These are phyloP conservation scores for Arthrobotrys conoides DNA, from an alignment of 2,329 filamentous ascomycete species.

Conservation along the genomic window DNA sequence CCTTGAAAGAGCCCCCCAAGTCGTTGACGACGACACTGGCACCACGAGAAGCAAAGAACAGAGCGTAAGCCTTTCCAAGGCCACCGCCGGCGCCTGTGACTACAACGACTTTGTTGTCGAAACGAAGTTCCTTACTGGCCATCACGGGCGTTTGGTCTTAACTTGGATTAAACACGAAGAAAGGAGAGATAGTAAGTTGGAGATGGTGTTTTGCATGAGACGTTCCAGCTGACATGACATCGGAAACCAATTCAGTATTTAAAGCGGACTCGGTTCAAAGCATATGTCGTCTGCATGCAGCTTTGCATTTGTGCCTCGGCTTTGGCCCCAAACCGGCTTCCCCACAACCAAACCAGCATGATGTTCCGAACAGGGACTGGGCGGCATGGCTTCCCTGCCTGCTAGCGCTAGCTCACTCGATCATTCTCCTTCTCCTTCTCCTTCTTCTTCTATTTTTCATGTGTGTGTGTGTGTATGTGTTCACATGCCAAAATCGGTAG, in stretches of 20 bases:
- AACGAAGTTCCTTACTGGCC: slow-evolving; percentile 75
- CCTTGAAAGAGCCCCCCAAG: slow-evolving; percentile 91
- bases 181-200: slow-evolving; percentile 1
- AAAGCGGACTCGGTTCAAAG: slow-evolving; percentile 29
- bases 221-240: neutral
- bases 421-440: slow-evolving; percentile 32
- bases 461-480: neutral
- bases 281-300: slow-evolving; percentile 26
- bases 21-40: slow-evolving; percentile 98
- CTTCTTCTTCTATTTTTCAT: slow-evolving; percentile 48
- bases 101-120: slow-evolving; percentile 89
- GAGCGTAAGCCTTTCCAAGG: slow-evolving; percentile 83
- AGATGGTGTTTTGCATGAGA: slow-evolving; percentile 1
- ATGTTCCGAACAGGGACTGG: slow-evolving; percentile 9
- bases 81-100: slow-evolving; percentile 89
- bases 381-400: neutral
- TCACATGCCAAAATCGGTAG: no score
- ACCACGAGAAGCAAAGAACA: slow-evolving; percentile 91
- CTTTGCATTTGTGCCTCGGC: slow-evolving; percentile 56
- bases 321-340: slow-evolving; percentile 27
- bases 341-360: slow-evolving; percentile 16
- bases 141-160: slow-evolving; percentile 12
- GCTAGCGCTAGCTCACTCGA: no score
- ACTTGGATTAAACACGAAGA: neutral
- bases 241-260: slow-evolving; percentile 10